Base-by-base conservation (phyloP, 768 basidiomycete genomes). In the Hortiboletus campestris region DNA sequence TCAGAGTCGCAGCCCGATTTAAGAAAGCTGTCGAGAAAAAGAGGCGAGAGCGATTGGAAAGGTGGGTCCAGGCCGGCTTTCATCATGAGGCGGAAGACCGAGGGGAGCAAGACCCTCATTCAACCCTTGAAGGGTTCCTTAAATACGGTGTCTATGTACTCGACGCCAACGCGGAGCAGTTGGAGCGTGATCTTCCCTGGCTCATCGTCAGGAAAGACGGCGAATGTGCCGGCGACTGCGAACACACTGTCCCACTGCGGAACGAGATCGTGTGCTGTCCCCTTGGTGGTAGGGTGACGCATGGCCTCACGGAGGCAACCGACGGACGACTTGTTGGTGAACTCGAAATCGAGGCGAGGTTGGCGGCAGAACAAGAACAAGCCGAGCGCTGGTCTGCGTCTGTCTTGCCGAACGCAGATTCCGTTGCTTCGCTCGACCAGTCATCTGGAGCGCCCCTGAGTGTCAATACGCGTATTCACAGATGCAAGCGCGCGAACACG, bases 1-100 rank as follows among this genome's bases (percentile, higher is more conserved):
- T 84, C 41, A 73, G 78, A 22, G 77, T 89, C 34, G 89, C 89
- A 0, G 77, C 83, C 49, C 78, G 84, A 34, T 88, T 91, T 65
- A 80, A 78, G 59, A 73, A 78, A 19, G 89, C 89, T 0, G 75
- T 89, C 31, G 76, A 81, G 58, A 67, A 77, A 46, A 88, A 87
- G 71, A 71, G 78, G 47, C 67, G 66, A 17, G 85, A 89, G 64
- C 72, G 85, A 55, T 36, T 66, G 59, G 49, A 63, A 42, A 47
- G 48, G 45, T 59, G 66, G 68, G 49, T 46, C 38, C 64, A 60
- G 48, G 57, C 59, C 3, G 64, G 56, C 25, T 54, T 62, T 49
- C 57, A 57, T 4, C 51, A 29, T 16, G 52, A 55, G 29, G 17
- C 47, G 11, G 51, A 55, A 5, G 32, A 14, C 8, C 53, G 48